Evolutionary conservation across 768 basidiomycete species (phyloP), one percentile per base, ranked within the genome.

Genomic region (Rhizopogon roseolus): DNA sequence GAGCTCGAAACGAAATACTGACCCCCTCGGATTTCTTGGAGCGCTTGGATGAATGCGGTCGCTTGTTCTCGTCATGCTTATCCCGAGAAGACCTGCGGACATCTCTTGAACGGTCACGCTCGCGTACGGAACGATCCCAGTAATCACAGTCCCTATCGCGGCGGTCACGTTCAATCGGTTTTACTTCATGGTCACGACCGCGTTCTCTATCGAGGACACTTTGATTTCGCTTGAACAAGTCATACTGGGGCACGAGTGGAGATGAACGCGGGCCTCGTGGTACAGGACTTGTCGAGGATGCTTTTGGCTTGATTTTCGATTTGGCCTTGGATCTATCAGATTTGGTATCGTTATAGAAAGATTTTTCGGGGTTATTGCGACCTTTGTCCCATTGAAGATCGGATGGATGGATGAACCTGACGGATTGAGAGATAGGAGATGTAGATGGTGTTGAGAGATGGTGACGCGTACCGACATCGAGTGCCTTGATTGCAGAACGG

Each of bases 391-490:
- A 81, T 43, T 76, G 71, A 32, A 69, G 54, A 61, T 82, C 81
- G 43, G 61, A 67, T 29, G 80, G 80, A 56, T 82, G 80, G 37
- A 81, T 71, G 57, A 79, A 82, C 28, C 81, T 73, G 55, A 50
- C 29, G 22, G 40, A 48, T 43, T 41, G 22, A 32, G 13, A 25
- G 53, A 50, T 50, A 54, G 49, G 10, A 57, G 32, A 49, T 6
- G 42, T 57, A 22, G 25, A 49, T 59, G 52, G 37, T 37, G 32
- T 48, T 46, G 46, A 43, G 42, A 57, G 36, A 36, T 39, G 44
- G 49, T 32, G 48, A 60, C 52, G 67, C 75, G 51, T 58, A 79
- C 81, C 81, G 77, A 64, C 81, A 82, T 37, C 63, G 69, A 41
- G 67, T 68, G 28, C 81, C 81, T 56, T 81, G 74, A 36, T 62